A percentile compares a stretch with the other conserved stretches of the same genome.
Evolutionary conservation across 129 eudicot species (phyloP).

Genomic region (Deinandra increscens): DNA sequence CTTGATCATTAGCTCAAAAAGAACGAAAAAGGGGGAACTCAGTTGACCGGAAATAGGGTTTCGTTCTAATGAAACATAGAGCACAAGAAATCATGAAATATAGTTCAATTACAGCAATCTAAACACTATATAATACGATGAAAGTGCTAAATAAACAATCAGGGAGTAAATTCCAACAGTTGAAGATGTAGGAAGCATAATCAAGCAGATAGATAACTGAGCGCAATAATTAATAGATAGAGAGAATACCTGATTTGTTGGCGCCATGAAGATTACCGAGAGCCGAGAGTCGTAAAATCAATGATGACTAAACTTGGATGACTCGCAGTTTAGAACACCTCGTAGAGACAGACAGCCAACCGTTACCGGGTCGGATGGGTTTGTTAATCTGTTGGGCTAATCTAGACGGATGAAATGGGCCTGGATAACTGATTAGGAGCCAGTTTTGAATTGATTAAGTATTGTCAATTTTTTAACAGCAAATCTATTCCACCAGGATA

Average conservation of each 20-base stretch:
- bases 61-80: background rate
- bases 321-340: background rate
- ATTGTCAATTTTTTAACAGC: too few relatives aligned
- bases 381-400: background rate
- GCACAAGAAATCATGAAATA: background rate
- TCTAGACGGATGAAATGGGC: background rate
- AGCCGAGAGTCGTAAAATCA: constrained; percentile 5
- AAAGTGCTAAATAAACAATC: constrained; percentile 6
- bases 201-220: background rate
- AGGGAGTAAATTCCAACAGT: background rate
- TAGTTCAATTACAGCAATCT: background rate
- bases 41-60: background rate
- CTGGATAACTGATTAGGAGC: too few relatives aligned
- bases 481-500: too few relatives aligned
- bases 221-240: background rate
- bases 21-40: background rate
- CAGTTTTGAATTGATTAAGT: too few relatives aligned
- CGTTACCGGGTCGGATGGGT: constrained; percentile 21
- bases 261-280: constrained; percentile 39
- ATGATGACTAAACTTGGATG: background rate
- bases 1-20: constrained; percentile 11
- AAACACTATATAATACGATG: constrained; percentile 14
- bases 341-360: background rate
- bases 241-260: constrained; percentile 32
- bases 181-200: constrained; percentile 13